Evolutionary conservation across 2,329 filamentous ascomycete species (phyloP).

Genomic region (Fusarium hainanense): DNA sequence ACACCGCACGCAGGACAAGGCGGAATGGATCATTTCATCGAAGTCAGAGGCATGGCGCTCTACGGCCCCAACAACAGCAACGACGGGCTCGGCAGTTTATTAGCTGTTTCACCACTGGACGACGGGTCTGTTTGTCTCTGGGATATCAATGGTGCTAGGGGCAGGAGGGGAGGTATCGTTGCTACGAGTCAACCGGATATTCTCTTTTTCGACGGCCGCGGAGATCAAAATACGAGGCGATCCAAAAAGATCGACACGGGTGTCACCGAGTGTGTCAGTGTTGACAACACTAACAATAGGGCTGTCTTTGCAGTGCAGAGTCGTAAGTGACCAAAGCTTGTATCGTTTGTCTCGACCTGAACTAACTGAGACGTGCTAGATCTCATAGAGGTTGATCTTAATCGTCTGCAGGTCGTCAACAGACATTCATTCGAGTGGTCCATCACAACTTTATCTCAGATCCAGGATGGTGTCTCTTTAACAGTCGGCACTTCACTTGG

Average conservation of each 20-base stretch:
- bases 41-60: conserved; percentile 79
- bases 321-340: conserved; percentile 56
- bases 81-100: conserved; percentile 55
- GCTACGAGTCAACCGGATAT: conserved; percentile 74
- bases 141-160: conserved; percentile 73
- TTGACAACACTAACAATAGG: conserved; percentile 73
- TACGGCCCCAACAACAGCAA: conserved; percentile 66
- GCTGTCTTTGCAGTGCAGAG: conserved; percentile 86
- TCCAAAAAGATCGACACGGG: conserved; percentile 76
- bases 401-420: conserved; percentile 75
- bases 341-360: not conserved
- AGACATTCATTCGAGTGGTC: conserved; percentile 81
- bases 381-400: conserved; percentile 84
- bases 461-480: conserved; percentile 73
- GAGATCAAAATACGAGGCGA: conserved; percentile 57
- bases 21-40: conserved; percentile 61
- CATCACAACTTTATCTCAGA: conserved; percentile 83
- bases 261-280: conserved; percentile 84
- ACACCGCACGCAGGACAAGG: conserved; percentile 62
- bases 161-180: conserved; percentile 70
- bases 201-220: conserved; percentile 67
- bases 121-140: conserved; percentile 90
- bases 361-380: conserved; percentile 47
- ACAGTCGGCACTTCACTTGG: conserved; percentile 86
- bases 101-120: conserved; percentile 81